phyloP scores from a whole-genome alignment of 257 asterid genomes.

The Solanum arcanum region DNA sequence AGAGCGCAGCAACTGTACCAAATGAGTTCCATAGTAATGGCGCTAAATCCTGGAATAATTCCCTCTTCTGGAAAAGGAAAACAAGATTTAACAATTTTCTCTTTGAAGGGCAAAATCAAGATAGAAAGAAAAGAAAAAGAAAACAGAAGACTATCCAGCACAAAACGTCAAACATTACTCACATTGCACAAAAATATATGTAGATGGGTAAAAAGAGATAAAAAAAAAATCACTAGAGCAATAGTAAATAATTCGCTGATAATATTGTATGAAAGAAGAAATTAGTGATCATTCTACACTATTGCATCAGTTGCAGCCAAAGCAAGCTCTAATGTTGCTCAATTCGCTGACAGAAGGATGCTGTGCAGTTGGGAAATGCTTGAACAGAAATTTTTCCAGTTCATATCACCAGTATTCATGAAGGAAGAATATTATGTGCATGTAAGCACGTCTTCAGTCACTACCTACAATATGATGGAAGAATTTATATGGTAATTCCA shows the following conservation, averaged over 20 bases:
- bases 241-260: background rate
- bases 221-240: background rate
- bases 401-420: background rate
- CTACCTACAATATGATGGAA: background rate
- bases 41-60: slow-evolving; percentile 81
- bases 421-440: background rate
- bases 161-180: background rate
- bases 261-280: background rate
- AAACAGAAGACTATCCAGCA: background rate
- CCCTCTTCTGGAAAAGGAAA: slow-evolving; percentile 58
- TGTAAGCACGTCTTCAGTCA: background rate
- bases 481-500: background rate
- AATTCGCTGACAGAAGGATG: background rate
- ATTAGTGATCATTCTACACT: background rate
- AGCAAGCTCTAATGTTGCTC: background rate
- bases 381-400: background rate
- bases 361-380: background rate
- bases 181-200: background rate
- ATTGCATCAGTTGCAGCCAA: background rate
- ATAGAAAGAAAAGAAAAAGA: background rate
- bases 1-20: slow-evolving; percentile 88
- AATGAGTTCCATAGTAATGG: slow-evolving; percentile 92
- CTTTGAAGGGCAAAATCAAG: background rate
- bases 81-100: background rate
- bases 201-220: background rate